Conservation (phyloP, 1,284 basidiomycete species). For the Golubevia sp. region DNA sequence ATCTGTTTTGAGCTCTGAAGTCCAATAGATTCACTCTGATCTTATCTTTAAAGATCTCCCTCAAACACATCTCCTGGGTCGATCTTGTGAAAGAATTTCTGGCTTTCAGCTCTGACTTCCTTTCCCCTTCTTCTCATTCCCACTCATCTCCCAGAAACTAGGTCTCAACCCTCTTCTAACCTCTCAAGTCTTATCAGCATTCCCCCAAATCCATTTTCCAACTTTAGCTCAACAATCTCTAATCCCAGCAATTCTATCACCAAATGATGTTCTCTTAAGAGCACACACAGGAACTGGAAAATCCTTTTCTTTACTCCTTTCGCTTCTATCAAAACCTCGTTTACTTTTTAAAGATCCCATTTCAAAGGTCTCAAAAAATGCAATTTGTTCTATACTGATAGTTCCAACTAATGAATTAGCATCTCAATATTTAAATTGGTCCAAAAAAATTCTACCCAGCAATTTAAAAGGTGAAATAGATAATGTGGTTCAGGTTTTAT, state of each 20-base stretch:
- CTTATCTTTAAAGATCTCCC: no score
- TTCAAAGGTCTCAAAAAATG: background rate
- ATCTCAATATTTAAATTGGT: constrained; percentile 47
- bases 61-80: no score
- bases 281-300: constrained; percentile 58
- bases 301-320: constrained; percentile 47
- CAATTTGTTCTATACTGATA: constrained; percentile 41
- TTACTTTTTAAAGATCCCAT: constrained; percentile 29
- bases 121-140: background rate
- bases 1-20: no score
- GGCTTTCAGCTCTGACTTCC: background rate
- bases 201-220: constrained; percentile 39
- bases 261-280: constrained; percentile 44
- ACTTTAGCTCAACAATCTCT: constrained; percentile 44
- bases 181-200: constrained; percentile 1
- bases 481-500: constrained; percentile 40
- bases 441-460: constrained; percentile 29
- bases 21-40: no score
- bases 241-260: constrained; percentile 37
- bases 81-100: no score
- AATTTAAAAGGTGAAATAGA: constrained; percentile 23
- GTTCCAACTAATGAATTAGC: constrained; percentile 57
- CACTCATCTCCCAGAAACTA: background rate
- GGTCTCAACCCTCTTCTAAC: background rate
- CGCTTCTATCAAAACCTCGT: constrained; percentile 50